A percentile compares a stretch with the other conserved stretches of the same genome.
Evolutionary conservation across 2,329 filamentous ascomycete genomes (phyloP).

Genomic region (Shiraia sp.): DNA sequence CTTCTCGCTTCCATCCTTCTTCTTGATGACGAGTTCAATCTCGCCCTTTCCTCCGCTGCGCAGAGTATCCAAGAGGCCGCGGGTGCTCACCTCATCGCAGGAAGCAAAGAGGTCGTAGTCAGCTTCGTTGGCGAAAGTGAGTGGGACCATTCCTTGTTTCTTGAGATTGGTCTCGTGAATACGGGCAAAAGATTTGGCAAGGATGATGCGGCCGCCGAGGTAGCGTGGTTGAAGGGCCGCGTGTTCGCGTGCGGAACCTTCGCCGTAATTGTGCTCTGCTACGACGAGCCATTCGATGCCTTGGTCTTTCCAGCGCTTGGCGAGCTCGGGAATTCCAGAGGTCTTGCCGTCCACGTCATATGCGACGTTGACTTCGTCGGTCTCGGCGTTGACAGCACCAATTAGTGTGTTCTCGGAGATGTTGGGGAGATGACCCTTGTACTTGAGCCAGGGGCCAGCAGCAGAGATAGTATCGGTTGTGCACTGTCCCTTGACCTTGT

Average conservation of each 20-base stretch:
- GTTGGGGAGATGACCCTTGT: constrained; percentile 98
- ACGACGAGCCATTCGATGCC: constrained; percentile 87
- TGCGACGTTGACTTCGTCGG: constrained; percentile 87
- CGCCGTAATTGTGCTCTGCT: constrained; percentile 96
- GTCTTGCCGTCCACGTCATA: constrained; percentile 80
- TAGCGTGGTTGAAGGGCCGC: constrained; percentile 90
- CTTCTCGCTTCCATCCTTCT: constrained; percentile 64
- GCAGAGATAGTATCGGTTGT: constrained; percentile 99
- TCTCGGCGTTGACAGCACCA: constrained; percentile 89
- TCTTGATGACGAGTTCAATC: constrained; percentile 64
- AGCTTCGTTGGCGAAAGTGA: constrained; percentile 84
- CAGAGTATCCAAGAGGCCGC: constrained; percentile 83
- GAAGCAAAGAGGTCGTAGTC: constrained; percentile 86
- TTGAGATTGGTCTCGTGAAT: constrained; percentile 97
- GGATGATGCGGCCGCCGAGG: constrained; percentile 80
- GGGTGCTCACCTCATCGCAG: constrained; percentile 80
- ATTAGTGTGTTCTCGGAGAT: constrained; percentile 97
- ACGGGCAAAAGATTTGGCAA: constrained; percentile 84
- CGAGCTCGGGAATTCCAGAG: constrained; percentile 85
- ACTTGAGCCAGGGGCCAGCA: constrained; percentile 96
- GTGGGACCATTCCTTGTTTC: constrained; percentile 94
- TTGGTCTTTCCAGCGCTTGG: constrained; percentile 76
- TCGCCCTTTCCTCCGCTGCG: constrained; percentile 75
- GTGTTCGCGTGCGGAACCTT: constrained; percentile 87
- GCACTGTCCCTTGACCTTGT: constrained; percentile 97